Evolutionary conservation across 169 alveolate species (phyloP).

Genomic region (Plasmodium gaboni): DNA sequence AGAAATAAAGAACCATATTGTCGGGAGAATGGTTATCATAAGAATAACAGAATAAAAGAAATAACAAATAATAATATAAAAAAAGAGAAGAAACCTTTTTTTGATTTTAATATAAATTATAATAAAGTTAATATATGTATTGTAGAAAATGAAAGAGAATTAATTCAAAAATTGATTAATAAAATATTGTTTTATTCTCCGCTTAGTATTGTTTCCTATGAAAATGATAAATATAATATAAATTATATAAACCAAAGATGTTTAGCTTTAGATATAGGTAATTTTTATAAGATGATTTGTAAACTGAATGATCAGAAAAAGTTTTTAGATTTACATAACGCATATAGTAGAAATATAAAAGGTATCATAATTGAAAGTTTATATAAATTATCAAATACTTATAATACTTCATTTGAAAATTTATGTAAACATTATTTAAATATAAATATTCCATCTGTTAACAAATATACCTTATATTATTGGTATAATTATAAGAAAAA

Average conservation of each 20-base stretch:
- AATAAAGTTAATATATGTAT: conserved; percentile 20
- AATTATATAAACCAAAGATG: conserved; percentile 66
- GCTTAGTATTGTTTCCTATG: conserved; percentile 49
- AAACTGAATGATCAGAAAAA: conserved; percentile 34
- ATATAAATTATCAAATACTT: conserved; percentile 24
- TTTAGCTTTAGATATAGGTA: conserved; percentile 42
- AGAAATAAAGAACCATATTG: not conserved
- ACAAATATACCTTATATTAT: conserved; percentile 22
- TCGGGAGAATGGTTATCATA: too few relatives aligned
- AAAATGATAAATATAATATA: conserved; percentile 63
- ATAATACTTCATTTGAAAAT: conserved; percentile 61
- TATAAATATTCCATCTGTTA: conserved; percentile 42
- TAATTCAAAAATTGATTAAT: conserved; percentile 33
- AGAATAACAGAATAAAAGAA: not conserved
- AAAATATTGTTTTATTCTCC: conserved; percentile 49
- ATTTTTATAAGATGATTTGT: conserved; percentile 36
- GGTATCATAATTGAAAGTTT: conserved; percentile 57
- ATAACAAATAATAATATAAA: not conserved
- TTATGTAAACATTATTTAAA: conserved; percentile 51
- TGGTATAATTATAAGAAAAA: conserved; percentile 27
- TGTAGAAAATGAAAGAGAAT: conserved; percentile 56
- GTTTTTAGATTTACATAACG: conserved; percentile 31
- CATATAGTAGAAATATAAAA: conserved; percentile 68
- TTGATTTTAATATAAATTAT: conserved; percentile 14
- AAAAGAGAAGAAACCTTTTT: not conserved